Evolutionary conservation across 345 rosid species (phyloP).

Genomic region (Syzygium grande): DNA sequence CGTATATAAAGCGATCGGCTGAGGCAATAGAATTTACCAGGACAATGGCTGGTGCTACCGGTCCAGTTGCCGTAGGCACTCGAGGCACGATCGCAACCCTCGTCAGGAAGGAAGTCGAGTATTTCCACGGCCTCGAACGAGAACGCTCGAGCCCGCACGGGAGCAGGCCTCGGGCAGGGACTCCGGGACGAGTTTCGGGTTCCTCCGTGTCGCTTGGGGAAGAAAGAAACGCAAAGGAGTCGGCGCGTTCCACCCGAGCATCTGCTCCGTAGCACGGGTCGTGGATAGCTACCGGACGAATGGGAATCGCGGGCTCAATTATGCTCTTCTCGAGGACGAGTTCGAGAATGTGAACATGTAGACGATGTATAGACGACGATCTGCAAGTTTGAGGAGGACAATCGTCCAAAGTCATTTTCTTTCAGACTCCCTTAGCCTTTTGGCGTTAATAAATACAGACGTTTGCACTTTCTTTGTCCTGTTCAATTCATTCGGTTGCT

Average conservation of each 20-base stretch:
- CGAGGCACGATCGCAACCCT: conserved; percentile 80
- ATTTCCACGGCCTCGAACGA: conserved; percentile 35
- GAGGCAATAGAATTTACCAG: neutral
- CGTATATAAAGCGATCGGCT: neutral
- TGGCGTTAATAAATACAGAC: neutral
- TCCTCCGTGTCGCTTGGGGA: conserved; percentile 42
- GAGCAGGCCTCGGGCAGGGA: neutral
- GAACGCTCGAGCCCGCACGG: neutral
- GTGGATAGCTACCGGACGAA: conserved; percentile 18
- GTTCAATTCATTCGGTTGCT: neutral
- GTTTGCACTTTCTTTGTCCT: neutral
- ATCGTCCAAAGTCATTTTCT: neutral
- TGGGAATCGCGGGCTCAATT: conserved; percentile 36
- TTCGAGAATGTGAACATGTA: neutral
- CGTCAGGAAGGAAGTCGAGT: conserved; percentile 67
- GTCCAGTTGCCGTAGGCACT: conserved; percentile 70
- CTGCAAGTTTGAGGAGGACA: neutral
- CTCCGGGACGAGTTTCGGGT: conserved; percentile 45
- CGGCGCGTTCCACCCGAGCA: conserved; percentile 31
- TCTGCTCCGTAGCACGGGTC: conserved; percentile 50
- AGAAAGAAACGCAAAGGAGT: conserved; percentile 12
- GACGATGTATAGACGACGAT: neutral
- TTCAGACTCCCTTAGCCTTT: neutral
- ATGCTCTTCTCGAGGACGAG: conserved; percentile 56
- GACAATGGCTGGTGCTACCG: conserved; percentile 28